Base-by-base conservation (phyloP, 345 rosid genomes). In the Abelmoschus esculentus region DNA sequence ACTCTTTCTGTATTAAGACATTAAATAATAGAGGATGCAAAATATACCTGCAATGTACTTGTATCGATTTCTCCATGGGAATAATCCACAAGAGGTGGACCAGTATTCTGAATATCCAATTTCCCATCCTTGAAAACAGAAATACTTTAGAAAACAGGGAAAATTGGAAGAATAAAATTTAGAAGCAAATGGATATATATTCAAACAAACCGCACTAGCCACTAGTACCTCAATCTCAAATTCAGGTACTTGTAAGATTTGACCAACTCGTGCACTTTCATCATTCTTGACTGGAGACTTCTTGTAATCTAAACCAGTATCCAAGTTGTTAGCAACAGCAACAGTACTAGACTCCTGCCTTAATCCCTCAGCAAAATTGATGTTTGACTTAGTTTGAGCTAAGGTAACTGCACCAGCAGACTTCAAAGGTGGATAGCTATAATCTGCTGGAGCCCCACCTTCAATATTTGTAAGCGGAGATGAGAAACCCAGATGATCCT, bases 401-500 rank as follows among this genome's bases (percentile, higher is more conserved):
- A 75, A 64, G 72, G 73, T 46, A 53, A 75, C 65, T 67, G 67
- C 47, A 46, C 80, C 82, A 73, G 71, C 89, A 65, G 85, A 73
- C 71, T 66, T 78, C 60, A 80, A 40, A 72, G 86, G 85, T 18
- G 86, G 85, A 83, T 76, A 84, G 64, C 86, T 79, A 70, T 84
- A 86, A 79, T 83, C 84, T 1, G 74, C 18, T n/a, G 80, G 76
- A 56, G 69, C 69, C 34, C 79, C 81, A 66, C 82, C 93, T 66
- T 83, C 86, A 46, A 75, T 71, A 75, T 79, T 86, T 36, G 85
- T 74, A 72, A 83, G 76, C 2, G 89, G 83, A 66, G 89, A 76
- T 18, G 88, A 80, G 80, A 87, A 83, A 70, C 91, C 92, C 34
- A 76, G 78, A 77, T 83, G 95, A 77, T 89, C 98, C 81, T 93